A percentile compares a stretch with the other conserved stretches of the same genome.
phyloP scores from a whole-genome alignment of 202 grass and related monocot genomes.

The Schoenoplectus triqueter region DNA sequence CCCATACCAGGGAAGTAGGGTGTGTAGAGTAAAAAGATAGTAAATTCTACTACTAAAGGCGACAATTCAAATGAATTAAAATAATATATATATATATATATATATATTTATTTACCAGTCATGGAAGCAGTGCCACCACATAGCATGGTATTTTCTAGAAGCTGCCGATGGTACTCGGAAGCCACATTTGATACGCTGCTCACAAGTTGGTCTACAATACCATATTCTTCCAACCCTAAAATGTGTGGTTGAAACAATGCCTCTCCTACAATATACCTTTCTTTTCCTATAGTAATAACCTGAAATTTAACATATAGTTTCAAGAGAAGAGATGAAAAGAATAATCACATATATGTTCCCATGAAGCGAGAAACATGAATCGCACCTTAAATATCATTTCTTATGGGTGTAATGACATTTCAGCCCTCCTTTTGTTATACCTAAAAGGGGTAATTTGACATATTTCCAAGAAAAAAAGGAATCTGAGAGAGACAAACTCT shows the following conservation, averaged over 20 bases:
- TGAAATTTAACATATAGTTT: constrained; percentile 39
- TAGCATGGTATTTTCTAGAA: constrained; percentile 93
- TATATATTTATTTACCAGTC: constrained; percentile 53
- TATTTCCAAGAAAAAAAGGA: background rate
- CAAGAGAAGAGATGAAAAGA: background rate
- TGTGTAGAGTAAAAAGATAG: background rate
- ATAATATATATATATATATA: background rate
- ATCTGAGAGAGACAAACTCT: background rate
- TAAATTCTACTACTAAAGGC: background rate
- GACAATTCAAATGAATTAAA: constrained; percentile 16
- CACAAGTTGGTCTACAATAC: constrained; percentile 86
- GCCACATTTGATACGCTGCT: constrained; percentile 80
- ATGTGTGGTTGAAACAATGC: constrained; percentile 92
- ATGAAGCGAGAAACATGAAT: constrained; percentile 4
- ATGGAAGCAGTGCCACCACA: constrained; percentile 88
- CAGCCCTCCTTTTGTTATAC: background rate
- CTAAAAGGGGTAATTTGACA: background rate
- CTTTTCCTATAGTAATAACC: constrained; percentile 84
- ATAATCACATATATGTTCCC: background rate
- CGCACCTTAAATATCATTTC: background rate
- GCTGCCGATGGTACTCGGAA: constrained; percentile 86
- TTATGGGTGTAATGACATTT: constrained; percentile 5
- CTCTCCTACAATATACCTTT: constrained; percentile 85
- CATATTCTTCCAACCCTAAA: constrained; percentile 93
- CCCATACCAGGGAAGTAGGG: background rate